These are phyloP conservation scores for Cyathus striatus DNA, from an alignment of 768 basidiomycete species.

Conservation along the genomic window DNA sequence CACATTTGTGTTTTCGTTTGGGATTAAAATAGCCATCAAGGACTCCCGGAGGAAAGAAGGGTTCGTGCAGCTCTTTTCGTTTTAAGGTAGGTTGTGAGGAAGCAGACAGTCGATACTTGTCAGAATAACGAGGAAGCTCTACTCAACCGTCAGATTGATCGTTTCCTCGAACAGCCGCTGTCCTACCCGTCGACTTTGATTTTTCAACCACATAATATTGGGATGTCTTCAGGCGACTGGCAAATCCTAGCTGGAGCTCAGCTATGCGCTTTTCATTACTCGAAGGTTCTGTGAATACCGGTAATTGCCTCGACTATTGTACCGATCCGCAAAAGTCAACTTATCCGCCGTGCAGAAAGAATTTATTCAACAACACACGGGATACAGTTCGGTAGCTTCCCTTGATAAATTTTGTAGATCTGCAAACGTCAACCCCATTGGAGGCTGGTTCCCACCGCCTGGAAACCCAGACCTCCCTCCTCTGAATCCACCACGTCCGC, in stretches of 20 bases:
- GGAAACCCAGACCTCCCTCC: constrained; percentile 60
- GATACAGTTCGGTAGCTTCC: constrained; percentile 76
- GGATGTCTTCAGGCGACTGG: constrained; percentile 59
- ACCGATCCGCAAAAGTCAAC: constrained; percentile 15
- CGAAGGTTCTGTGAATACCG: constrained; percentile 62
- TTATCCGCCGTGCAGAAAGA: constrained; percentile 9
- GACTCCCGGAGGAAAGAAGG: constrained; percentile 75
- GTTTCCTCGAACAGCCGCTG: not conserved
- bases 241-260: constrained; percentile 63
- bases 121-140: constrained; percentile 81
- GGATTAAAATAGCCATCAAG: constrained; percentile 81
- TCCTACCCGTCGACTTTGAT: constrained; percentile 54
- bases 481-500: constrained; percentile 30
- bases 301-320: constrained; percentile 60
- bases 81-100: constrained; percentile 62
- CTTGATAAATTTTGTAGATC: constrained; percentile 75
- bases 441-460: constrained; percentile 46
- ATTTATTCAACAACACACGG: constrained; percentile 47
- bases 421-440: constrained; percentile 78
- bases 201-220: constrained; percentile 73
- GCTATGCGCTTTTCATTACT: constrained; percentile 62
- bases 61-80: constrained; percentile 62
- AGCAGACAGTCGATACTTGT: constrained; percentile 69
- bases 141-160: constrained; percentile 1
- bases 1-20: constrained; percentile 56